A percentile compares a stretch with the other conserved stretches of the same genome.
Conservation (phyloP, 441 rosid genomes). For the Euphorbia neoarborescens region DNA sequence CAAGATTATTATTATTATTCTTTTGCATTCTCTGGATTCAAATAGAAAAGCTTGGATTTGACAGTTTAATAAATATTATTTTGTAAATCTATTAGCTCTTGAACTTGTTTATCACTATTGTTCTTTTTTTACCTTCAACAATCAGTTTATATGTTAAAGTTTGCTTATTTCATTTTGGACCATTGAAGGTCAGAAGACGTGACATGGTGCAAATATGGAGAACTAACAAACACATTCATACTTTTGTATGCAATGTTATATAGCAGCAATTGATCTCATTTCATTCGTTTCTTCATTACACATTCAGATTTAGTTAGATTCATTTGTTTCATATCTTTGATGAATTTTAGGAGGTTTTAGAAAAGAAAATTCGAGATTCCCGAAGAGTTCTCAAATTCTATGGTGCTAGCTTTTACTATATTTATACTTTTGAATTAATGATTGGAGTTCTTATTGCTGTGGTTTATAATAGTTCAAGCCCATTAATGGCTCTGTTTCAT, state of each 20-base stretch:
- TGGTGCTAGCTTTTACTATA: not conserved
- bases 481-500: not conserved
- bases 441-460: not conserved
- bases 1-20: not conserved
- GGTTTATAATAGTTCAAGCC: not conserved
- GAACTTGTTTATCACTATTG: not conserved
- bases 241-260: not conserved
- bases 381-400: not conserved
- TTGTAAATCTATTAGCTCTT: not conserved
- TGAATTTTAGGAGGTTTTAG: not conserved
- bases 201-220: not conserved
- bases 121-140: not conserved
- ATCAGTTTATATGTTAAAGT: not conserved
- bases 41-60: not conserved
- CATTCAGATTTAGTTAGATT: not conserved
- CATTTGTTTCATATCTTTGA: not conserved
- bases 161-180: not conserved
- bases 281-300: not conserved
- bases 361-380: not conserved
- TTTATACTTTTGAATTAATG: not conserved
- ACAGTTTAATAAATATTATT: not conserved
- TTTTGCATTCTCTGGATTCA: not conserved
- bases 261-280: not conserved
- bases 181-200: not conserved
- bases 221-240: not conserved